Conservation (phyloP, 257 asterid genomes). For the Fraxinus quadrangulata region DNA sequence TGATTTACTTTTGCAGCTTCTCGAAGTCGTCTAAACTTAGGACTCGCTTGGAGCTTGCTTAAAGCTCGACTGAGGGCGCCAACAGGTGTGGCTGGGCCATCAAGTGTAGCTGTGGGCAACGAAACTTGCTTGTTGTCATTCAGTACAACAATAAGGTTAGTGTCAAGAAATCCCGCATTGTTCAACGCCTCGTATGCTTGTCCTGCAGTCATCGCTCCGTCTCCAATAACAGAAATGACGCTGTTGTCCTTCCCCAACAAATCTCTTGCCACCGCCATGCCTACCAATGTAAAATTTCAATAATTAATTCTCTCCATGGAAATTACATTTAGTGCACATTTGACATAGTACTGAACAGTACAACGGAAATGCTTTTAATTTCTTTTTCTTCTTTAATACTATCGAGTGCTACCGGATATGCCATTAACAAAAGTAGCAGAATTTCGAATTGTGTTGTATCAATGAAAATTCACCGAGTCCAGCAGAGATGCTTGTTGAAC, state of each 20-base stretch:
- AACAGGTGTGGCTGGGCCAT: slow-evolving; percentile 74
- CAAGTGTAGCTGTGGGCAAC: slow-evolving; percentile 70
- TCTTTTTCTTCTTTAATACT: background rate
- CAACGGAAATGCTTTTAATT: background rate
- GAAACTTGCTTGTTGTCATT: slow-evolving; percentile 82
- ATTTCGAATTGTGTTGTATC: background rate
- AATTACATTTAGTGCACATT: background rate
- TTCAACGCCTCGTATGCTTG: slow-evolving; percentile 91
- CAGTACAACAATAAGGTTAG: slow-evolving; percentile 60
- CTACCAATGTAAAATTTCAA: slow-evolving; percentile 27
- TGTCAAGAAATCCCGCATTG: slow-evolving; percentile 74
- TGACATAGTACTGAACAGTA: no score
- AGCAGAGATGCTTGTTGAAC: slow-evolving; percentile 86
- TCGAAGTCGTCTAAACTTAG: slow-evolving; percentile 68
- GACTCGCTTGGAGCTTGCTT: slow-evolving; percentile 73
- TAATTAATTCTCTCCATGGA: background rate
- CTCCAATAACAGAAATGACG: slow-evolving; percentile 72
- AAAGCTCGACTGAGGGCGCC: slow-evolving; percentile 74
- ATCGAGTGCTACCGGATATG: background rate
- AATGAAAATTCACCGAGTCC: slow-evolving; percentile 59
- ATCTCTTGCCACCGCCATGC: slow-evolving; percentile 86
- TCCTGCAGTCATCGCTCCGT: slow-evolving; percentile 87
- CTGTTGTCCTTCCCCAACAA: slow-evolving; percentile 61
- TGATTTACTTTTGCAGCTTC: slow-evolving; percentile 71
- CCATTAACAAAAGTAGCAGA: background rate